phyloP scores from a whole-genome alignment of 305 asterid genomes.

The Solanum chacoense region DNA sequence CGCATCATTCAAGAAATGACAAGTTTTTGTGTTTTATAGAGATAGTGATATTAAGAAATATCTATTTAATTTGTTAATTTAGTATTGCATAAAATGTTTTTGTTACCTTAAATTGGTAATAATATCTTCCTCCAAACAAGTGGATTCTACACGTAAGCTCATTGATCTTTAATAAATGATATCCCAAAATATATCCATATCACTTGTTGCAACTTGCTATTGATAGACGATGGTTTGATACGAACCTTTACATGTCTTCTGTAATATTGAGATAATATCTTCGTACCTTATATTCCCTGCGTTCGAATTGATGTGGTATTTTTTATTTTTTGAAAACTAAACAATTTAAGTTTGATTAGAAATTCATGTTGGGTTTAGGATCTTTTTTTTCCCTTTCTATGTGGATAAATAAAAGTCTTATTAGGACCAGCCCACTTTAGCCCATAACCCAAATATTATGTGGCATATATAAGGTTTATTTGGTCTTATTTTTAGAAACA shows the following conservation, averaged over 20 bases:
- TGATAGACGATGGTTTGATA: not conserved
- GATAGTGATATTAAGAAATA: not conserved
- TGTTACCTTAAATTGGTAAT: not conserved
- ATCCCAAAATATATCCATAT: no score
- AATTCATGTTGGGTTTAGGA: no score
- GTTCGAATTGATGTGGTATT: no score
- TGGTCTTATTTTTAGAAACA: no score
- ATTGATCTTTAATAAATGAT: not conserved
- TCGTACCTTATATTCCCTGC: not conserved
- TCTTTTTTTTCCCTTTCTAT: no score
- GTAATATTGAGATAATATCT: not conserved
- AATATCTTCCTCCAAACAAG: not conserved
- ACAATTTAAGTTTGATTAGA: no score
- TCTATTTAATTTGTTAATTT: not conserved
- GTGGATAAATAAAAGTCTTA: no score
- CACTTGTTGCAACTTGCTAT: not conserved
- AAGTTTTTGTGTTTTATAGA: no score
- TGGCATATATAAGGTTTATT: no score
- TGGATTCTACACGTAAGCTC: not conserved
- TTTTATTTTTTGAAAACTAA: accelerated
- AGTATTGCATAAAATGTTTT: not conserved
- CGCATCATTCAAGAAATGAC: not conserved
- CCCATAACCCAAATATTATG: no score
- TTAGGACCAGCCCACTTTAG: no score
- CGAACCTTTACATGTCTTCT: not conserved